A percentile compares a stretch with the other conserved stretches of the same genome.
These are phyloP conservation scores for Boletus edulis DNA, from an alignment of 768 basidiomycete genomes.

Conservation along the genomic window DNA sequence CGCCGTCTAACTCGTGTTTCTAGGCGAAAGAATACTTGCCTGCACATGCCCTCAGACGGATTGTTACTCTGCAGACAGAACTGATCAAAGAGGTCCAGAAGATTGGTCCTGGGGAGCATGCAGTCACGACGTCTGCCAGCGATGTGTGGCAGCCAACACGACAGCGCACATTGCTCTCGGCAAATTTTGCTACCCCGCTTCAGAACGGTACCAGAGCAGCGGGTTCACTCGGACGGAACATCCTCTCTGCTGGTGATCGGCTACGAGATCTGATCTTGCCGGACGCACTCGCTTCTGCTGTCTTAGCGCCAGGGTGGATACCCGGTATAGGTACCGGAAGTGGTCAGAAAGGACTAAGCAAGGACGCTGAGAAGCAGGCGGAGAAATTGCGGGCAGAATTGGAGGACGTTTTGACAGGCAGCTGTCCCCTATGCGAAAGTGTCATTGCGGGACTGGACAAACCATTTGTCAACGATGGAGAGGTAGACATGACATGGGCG, in stretches of 20 bases:
- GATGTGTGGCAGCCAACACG: constrained; percentile 43
- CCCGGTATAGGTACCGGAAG: constrained; percentile 57
- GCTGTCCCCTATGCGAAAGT: constrained; percentile 91
- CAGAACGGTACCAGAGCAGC: constrained; percentile 66
- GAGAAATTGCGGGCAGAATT: constrained; percentile 80
- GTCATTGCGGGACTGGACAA: constrained; percentile 83
- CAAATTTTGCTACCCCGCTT: constrained; percentile 61
- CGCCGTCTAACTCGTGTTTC: constrained; percentile 1
- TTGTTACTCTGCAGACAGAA: constrained; percentile 82
- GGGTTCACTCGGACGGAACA: constrained; percentile 69
- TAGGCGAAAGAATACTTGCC: constrained; percentile 94
- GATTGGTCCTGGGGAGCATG: constrained; percentile 32
- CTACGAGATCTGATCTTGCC: constrained; percentile 92
- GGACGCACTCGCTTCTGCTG: constrained; percentile 84
- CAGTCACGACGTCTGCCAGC: constrained; percentile 32
- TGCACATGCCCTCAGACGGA: constrained; percentile 75
- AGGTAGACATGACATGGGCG: constrained; percentile 76
- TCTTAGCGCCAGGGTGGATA: constrained; percentile 78
- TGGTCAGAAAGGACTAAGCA: constrained; percentile 42
- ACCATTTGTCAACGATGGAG: constrained; percentile 79
- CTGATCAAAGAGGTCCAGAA: constrained; percentile 57
- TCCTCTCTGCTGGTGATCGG: constrained; percentile 86
- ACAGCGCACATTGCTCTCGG: constrained; percentile 70
- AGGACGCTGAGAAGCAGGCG: constrained; percentile 56
- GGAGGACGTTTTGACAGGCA: constrained; percentile 85